Conservation (phyloP, 2,329 filamentous ascomycete species). For the Ophiostoma tasmaniense region DNA sequence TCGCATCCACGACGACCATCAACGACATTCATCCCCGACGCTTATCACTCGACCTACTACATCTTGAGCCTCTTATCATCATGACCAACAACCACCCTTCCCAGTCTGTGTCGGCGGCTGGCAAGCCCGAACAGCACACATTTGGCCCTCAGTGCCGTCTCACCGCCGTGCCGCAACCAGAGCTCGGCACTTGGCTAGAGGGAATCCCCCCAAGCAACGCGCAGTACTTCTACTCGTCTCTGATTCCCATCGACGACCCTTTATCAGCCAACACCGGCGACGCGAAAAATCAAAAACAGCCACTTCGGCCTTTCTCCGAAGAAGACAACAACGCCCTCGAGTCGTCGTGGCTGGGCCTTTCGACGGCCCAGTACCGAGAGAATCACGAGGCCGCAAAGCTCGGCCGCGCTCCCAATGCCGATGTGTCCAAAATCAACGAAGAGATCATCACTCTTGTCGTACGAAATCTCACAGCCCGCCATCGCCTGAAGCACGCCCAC, state of each 20-base stretch:
- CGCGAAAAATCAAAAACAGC: conserved; percentile 38
- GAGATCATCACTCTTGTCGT: conserved; percentile 34
- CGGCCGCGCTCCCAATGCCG: conserved; percentile 27
- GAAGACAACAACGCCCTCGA: conserved; percentile 75
- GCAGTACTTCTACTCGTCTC: conserved; percentile 80
- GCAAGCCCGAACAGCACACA: conserved; percentile 37
- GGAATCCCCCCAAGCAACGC: conserved; percentile 53
- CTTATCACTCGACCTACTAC: background rate
- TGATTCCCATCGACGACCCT: conserved; percentile 78
- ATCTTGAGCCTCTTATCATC: background rate
- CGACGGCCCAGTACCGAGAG: conserved; percentile 38
- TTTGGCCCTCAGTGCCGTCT: conserved; percentile 53
- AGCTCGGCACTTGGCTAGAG: conserved; percentile 31
- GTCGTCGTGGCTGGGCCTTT: conserved; percentile 62
- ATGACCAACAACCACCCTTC: background rate
- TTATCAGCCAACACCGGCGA: conserved; percentile 51
- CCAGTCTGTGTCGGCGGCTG: background rate
- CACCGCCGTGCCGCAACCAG: conserved; percentile 37
- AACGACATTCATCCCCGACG: background rate
- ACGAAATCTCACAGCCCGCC: conserved; percentile 36
- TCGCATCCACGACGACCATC: background rate
- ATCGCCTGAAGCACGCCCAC: conserved; percentile 38
- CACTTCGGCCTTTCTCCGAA: conserved; percentile 67
- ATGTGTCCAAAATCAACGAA: conserved; percentile 28
- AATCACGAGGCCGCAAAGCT: conserved; percentile 37